Base-by-base conservation (phyloP, 2,329 filamentous ascomycete species). In the Hypomyces rosellus region DNA sequence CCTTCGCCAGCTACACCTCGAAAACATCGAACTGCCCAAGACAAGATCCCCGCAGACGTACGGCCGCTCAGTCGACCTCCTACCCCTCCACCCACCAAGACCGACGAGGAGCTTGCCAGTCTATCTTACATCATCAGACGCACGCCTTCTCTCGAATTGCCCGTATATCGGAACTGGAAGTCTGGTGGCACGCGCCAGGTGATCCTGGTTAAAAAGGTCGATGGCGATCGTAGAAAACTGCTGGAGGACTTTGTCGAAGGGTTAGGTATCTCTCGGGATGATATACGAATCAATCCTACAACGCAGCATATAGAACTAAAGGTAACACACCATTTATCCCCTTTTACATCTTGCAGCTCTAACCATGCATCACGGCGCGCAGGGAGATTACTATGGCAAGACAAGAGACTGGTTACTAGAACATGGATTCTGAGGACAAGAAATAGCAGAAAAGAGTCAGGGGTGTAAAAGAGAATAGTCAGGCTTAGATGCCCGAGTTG, bases 291-390 rank as follows among this genome's bases (percentile, higher is more conserved):
- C 41, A 81, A 81, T 57, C 71, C 71, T 16, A 70, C 85, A 46
- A 95, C 86, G 41, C 77, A 78, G 46, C 86, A 96, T 61, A 78
- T 97, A 47, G 73, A 85, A 55, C 74, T 95, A 55, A 89, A 85
- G 76, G 87, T 88, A 65, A 59, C 72, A 48, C 22, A 22, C 14
- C 8, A 18, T 11, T 4, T 41, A 18, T 20, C 15, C 14, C 15
- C 2, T 18, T n/a, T 34, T 42, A 12, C 20, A 8, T 33, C 20
- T 22, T n/a, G 11, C 0, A 18, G 30, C 33, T 13, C n/a, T 33
- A 33, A 30, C 6, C 25, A 8, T 34, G 12, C 12, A 7, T 25
- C 11, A 16, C 5, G 42, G 4, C 44, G 14, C 34, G 2, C 33
- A 71, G 69, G 69, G 69, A 25, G 58, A 69, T 39, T 51, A 62